Evolutionary conservation across 176 grass and related monocot genomes (phyloP).

Genomic region (Eleusine coracana): DNA sequence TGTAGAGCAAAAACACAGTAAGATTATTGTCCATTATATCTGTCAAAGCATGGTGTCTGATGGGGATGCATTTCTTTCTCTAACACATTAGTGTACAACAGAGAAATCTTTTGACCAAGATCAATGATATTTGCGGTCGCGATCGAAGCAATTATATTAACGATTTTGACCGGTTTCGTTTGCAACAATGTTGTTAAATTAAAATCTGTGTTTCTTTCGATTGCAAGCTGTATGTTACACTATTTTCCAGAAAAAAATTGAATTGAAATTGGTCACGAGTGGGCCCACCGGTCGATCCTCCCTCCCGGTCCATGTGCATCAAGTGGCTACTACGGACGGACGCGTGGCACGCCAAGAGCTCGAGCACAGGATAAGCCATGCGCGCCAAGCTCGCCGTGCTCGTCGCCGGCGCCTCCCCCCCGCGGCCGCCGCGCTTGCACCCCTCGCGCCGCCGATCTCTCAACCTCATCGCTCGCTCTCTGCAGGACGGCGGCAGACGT

Average conservation of each 20-base stretch:
- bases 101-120: no score
- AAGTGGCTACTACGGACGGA: not conserved
- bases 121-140: not conserved
- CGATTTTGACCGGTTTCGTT: not conserved
- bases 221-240: no score
- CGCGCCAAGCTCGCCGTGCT: conserved; percentile 35
- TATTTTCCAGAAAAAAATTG: no score
- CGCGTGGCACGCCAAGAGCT: not conserved
- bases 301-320: not conserved
- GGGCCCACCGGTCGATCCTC: not conserved
- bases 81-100: not conserved
- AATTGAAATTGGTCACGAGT: no score
- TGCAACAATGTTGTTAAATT: not conserved
- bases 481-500: conserved; percentile 19
- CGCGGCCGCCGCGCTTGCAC: not conserved
- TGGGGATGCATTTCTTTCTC: not conserved
- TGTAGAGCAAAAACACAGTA: not conserved
- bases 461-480: conserved; percentile 9
- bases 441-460: not conserved
- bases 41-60: not conserved
- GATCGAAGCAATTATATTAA: not conserved
- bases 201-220: no score
- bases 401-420: conserved; percentile 29
- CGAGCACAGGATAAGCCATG: conserved; percentile 40
- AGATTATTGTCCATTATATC: not conserved